These are phyloP conservation scores for Colletotrichum destructivum DNA, from an alignment of 2,329 filamentous ascomycete genomes.

Conservation along the genomic window DNA sequence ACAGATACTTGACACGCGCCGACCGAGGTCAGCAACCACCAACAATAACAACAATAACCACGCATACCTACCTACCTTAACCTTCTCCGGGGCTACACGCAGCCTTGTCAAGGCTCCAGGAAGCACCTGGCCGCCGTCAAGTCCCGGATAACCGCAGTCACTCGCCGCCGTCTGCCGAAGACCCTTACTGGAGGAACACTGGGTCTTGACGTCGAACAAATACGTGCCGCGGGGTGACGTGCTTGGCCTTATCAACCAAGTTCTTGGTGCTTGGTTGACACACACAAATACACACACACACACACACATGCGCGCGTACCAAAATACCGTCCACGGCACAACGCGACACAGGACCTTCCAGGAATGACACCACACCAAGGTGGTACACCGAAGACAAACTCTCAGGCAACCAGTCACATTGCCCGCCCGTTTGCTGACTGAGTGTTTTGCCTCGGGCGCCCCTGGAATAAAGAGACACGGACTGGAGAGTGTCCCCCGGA, in stretches of 20 bases:
- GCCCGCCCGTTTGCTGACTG: constrained; percentile 16
- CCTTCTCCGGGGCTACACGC: constrained; percentile 17
- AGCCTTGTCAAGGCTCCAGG: constrained; percentile 26
- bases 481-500: constrained; percentile 23
- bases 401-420: constrained; percentile 25
- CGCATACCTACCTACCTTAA: constrained; percentile 7
- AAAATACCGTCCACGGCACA: neutral
- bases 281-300: neutral
- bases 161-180: constrained; percentile 32
- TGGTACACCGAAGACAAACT: constrained; percentile 24
- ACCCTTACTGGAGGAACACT: constrained; percentile 35
- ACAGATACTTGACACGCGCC: no score
- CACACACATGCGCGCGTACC: neutral
- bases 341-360: neutral
- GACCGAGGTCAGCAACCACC: neutral
- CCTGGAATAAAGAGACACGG: constrained; percentile 20
- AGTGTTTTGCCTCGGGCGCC: constrained; percentile 14
- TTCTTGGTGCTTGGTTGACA: constrained; percentile 28
- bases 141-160: constrained; percentile 28
- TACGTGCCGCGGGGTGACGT: constrained; percentile 13
- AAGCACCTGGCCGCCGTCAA: constrained; percentile 35
- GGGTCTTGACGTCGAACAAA: constrained; percentile 4
- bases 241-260: constrained; percentile 38
- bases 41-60: neutral
- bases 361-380: neutral